These are phyloP conservation scores for Nitzschia sp. DNA, from an alignment of 108 stramenopile species.

Conservation along the genomic window DNA sequence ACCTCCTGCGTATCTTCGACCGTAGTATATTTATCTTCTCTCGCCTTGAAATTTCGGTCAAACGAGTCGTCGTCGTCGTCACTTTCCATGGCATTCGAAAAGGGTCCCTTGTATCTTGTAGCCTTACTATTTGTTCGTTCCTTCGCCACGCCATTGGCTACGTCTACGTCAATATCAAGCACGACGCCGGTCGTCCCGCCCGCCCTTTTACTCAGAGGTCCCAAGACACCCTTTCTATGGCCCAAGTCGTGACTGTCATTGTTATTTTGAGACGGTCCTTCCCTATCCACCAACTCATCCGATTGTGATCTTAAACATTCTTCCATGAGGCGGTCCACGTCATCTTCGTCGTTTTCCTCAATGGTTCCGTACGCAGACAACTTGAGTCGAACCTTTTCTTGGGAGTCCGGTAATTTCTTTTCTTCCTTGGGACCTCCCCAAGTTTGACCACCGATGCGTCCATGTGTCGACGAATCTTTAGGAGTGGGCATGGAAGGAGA, in stretches of 20 bases:
- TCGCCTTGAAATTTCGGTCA: neutral
- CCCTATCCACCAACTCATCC: constrained; percentile 17
- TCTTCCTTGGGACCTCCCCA: constrained; percentile 21
- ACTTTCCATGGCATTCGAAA: constrained; percentile 10
- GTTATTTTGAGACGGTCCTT: neutral
- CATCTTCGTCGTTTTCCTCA: constrained; percentile 1
- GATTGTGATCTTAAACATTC: neutral
- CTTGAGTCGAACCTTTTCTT: neutral
- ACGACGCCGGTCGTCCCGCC: constrained; percentile 81
- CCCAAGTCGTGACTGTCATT: constrained; percentile 2
- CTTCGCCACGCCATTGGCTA: neutral
- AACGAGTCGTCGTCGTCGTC: constrained; percentile 4
- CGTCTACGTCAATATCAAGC: constrained; percentile 32
- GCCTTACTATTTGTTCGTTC: constrained; percentile 1
- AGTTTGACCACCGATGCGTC: neutral
- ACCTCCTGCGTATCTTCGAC: constrained; percentile 2
- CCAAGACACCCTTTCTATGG: constrained; percentile 43
- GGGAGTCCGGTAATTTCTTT: constrained; percentile 21
- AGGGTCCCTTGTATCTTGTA: constrained; percentile 13
- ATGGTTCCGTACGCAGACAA: neutral
- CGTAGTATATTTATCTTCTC: neutral
- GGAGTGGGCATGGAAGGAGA: neutral
- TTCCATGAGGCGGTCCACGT: neutral
- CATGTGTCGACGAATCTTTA: neutral
- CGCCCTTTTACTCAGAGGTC: constrained; percentile 61